Evolutionary conservation across 2,329 filamentous ascomycete genomes (phyloP).

Genomic region (Emericellopsis cladophorae): DNA sequence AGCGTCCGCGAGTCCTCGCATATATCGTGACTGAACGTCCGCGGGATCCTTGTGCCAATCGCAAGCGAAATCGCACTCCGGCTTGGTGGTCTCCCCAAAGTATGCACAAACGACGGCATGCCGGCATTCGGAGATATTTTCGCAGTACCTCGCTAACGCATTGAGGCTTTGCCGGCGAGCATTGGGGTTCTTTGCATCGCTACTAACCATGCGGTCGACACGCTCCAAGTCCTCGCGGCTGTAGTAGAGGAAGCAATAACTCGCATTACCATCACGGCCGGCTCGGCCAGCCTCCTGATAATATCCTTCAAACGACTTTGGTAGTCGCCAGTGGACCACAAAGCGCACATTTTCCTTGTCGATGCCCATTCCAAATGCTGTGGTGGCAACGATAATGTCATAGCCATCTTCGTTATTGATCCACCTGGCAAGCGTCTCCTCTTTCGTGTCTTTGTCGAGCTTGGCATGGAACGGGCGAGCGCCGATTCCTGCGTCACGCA

Average conservation of each 20-base stretch:
- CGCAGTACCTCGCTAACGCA: constrained; percentile 68
- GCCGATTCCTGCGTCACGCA: constrained; percentile 57
- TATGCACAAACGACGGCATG: constrained; percentile 66
- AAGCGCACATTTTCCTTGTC: constrained; percentile 93
- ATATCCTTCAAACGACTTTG: constrained; percentile 90
- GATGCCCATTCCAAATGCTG: constrained; percentile 95
- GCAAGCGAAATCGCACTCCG: constrained; percentile 61
- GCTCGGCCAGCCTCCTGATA: constrained; percentile 93
- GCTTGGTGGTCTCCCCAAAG: constrained; percentile 44
- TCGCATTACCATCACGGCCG: constrained; percentile 78
- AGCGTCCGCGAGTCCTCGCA: constrained; percentile 41
- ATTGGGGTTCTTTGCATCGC: constrained; percentile 29
- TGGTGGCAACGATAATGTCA: constrained; percentile 89
- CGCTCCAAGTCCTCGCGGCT: constrained; percentile 76
- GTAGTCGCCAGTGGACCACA: constrained; percentile 86
- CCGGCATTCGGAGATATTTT: constrained; percentile 59
- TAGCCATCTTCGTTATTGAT: constrained; percentile 63
- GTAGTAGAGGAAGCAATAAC: constrained; percentile 83
- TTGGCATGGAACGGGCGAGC: constrained; percentile 64
- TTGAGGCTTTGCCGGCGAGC: constrained; percentile 51
- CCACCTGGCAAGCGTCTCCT: constrained; percentile 60
- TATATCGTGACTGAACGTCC: constrained; percentile 43
- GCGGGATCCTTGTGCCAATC: constrained; percentile 62
- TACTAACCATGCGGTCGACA: constrained; percentile 43
- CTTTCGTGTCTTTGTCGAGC: constrained; percentile 54